Evolutionary conservation across 2,329 filamentous ascomycete species (phyloP), one percentile per base, ranked within the genome.

Genomic region (Aspergillus sp.): DNA sequence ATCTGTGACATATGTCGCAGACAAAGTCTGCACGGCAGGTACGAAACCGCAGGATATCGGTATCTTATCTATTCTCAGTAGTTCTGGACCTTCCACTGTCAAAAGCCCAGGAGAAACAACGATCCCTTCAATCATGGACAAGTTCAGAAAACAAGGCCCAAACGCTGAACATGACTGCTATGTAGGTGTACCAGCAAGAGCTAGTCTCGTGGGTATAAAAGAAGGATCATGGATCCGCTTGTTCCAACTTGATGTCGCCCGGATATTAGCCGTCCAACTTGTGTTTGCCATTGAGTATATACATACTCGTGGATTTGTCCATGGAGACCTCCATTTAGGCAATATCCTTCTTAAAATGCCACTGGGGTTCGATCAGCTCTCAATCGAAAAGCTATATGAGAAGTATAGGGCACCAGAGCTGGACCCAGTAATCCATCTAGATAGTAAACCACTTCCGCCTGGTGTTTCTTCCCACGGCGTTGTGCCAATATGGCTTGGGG

Each of bases 261-360:
- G 56, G 29, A 37, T 50, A 12, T 37, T 62, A 5, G 49, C 49
- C n/a, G 56, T 54, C 1, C 57, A 61, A 42, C 53, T 60, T 2
- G 52, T 49, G 1, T 68, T 62, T 28, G 64, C 56, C 26, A 55
- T 69, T 7, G 52, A 57, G 0, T 54, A 57, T 37, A 19, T 52
- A 26, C 47, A 52, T 33, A 5, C 43, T 5, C 41, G 43, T 39
- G 64, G 61, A 12, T 59, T 57, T 39, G 61, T 60, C 27, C 64
- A 69, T 50, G 62, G 64, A 59, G 65, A 59, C 27, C 47, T 69
- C 37, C 61, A 69, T 41, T 40, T 56, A 4, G 62, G 64, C 11
- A 70, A 70, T 43, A 37, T 64, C 27, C 57, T 69, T 26, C 51
- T 70, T 31, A 43, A 42, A 42, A 9, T 44, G 2, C 29, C 55